phyloP scores from a whole-genome alignment of 179 eudicot genomes.

The Beta corolliflora region DNA sequence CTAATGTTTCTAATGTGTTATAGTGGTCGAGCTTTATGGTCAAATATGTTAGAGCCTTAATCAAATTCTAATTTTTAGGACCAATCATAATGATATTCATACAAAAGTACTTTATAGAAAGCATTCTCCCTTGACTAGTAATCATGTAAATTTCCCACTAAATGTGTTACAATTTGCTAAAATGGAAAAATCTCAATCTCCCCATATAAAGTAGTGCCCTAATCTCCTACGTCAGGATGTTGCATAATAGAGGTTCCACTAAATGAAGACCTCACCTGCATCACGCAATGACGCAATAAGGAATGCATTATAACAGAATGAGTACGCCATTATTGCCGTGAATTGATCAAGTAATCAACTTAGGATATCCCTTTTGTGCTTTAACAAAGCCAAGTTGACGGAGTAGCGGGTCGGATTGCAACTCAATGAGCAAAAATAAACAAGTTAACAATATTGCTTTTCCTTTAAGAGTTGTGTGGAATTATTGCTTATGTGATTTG shows the following conservation, averaged over 20 bases:
- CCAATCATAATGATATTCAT: background rate
- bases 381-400: too few species aligned
- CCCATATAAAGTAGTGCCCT: background rate
- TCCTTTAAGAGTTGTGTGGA: too few species aligned
- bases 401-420: too few species aligned
- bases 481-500: too few species aligned
- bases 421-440: too few species aligned
- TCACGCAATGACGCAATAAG: too few species aligned
- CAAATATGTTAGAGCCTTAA: constrained; percentile 5
- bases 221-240: background rate
- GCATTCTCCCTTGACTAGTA: background rate
- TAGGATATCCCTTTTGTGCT: too few species aligned
- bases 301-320: too few species aligned
- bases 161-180: background rate
- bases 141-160: constrained; percentile 5
- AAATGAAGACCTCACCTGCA: background rate
- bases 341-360: too few species aligned
- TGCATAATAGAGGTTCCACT: constrained; percentile 4
- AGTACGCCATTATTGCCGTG: too few species aligned
- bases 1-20: background rate
- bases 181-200: background rate
- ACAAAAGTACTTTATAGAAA: constrained; percentile 2
- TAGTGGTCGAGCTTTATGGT: constrained; percentile 7
- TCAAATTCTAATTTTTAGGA: background rate
- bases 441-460: too few species aligned